Base-by-base conservation (phyloP, 495 filamentous ascomycete genomes). In the Haplographium delicatum region DNA sequence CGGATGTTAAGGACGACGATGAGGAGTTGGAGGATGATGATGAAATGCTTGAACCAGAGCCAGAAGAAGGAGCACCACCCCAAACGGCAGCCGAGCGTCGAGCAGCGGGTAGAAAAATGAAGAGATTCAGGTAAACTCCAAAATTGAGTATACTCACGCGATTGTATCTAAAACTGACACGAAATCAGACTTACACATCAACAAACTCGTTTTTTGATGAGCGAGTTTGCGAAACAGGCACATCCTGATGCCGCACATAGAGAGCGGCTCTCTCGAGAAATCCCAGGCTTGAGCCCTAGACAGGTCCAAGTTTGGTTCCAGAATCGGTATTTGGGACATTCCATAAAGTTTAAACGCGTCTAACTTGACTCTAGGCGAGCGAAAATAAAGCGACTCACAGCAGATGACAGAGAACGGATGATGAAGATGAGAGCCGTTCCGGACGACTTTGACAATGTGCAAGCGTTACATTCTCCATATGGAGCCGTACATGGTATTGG, bases 291-390 rank as follows among this genome's bases (percentile, higher is more conserved):
- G 37, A 96, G 87, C 51, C 89, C 91, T 33, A 81, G 91, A 50
- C 91, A 97, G 64, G 91, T 97, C 7, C 91, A 97, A 71, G 91
- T 97, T 51, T 97, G 91, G 91, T 97, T 97, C 67, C 91, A 97
- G 68, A 97, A 97, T 68, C 82, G 91, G 91, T 95, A 76, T 56
- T n/a, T n/a, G n/a, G n/a, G n/a, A n/a, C n/a, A n/a, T n/a, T n/a
- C n/a, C n/a, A n/a, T n/a, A n/a, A n/a, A n/a, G n/a, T n/a, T n/a
- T n/a, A n/a, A n/a, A n/a, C n/a, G n/a, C n/a, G n/a, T n/a, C n/a
- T n/a, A n/a, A n/a, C n/a, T n/a, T n/a, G n/a, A n/a, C n/a, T 18
- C 13, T 53, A 97, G 91, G 69, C 74, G 91, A 65, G 91, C 91
- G 19, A 97, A 97, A 68, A 82, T 96, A 64, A 97, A 96, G 78